Evolutionary conservation across 1,284 basidiomycete genomes (phyloP), one percentile per base, ranked within the genome.

Genomic region (Ganoderma lingzhi): DNA sequence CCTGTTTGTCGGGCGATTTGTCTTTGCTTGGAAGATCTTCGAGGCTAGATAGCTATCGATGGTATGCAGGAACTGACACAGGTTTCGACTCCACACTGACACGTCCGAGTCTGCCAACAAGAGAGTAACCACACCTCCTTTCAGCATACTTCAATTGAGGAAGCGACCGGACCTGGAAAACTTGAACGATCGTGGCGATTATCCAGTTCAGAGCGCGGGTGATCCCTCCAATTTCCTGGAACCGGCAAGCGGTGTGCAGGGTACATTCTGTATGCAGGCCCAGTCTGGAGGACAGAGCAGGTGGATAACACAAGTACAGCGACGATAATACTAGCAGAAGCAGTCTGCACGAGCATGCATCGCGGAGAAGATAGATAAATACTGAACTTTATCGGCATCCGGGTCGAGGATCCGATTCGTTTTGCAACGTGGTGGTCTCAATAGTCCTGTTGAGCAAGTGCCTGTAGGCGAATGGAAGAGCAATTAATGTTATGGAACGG

Each of bases 361-460:
- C 51, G 51, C 51, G 10, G 23, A 30, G n/a, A 28, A 30, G 23
- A 30, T 30, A 30, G 51, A n/a, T 51, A 44, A 19, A 55, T 55
- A 55, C 28, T 17, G 53, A 55, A 15, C 28, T 6, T 56, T 56
- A 35, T 51, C 53, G 30, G 30, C 30, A 35, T 17, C 53, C 53
- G 53, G 53, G 32, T 56, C 53, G 53, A 19, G 53, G 53, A 28
- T 56, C 53, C 53, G 53, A 23, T 15, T 14, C 30, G 5, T 23
- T 32, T 56, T 35, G 53, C 30, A 56, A 35, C 53, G 53, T 56
- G 53, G 53, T 56, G 53, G 53, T 56, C 30, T 56, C 28, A 56
- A 32, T 19, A 51, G 48, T 51, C 10, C 48, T 48, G 48, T 51
- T 14, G 23, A 51, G 23, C 48, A 10, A 51, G 23, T 51, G 48